Conservation (phyloP, 164 flowering plant species). For the Vitis riparia region DNA sequence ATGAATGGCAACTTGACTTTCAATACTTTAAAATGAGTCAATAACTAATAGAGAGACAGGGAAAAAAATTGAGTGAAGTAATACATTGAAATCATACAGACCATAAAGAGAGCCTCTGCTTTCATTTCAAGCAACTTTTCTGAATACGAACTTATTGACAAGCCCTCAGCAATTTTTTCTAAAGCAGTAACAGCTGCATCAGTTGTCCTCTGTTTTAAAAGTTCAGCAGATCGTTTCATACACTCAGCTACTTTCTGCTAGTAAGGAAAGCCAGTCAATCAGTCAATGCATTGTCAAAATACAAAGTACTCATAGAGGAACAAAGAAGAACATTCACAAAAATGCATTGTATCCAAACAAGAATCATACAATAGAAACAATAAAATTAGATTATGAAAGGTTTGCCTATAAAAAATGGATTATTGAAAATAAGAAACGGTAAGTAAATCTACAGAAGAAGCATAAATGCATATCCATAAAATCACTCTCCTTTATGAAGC, state of each 20-base stretch:
- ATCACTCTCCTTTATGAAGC: neutral
- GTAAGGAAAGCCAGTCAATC: conserved; percentile 14
- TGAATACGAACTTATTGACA: conserved; percentile 64
- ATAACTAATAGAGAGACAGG: neutral
- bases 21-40: neutral
- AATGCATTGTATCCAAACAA: neutral
- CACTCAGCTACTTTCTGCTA: conserved; percentile 68
- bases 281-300: conserved; percentile 5
- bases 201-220: conserved; percentile 49
- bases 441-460: neutral
- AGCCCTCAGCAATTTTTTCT: conserved; percentile 49
- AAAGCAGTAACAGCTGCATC: conserved; percentile 55
- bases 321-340: neutral
- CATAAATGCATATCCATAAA: neutral
- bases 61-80: neutral
- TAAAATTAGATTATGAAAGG: neutral
- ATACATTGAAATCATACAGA: conserved; percentile 31
- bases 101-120: conserved; percentile 77
- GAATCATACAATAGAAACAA: neutral
- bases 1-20: neutral
- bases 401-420: neutral
- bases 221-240: conserved; percentile 42
- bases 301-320: no score
- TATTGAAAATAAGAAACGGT: neutral
- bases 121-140: conserved; percentile 79